phyloP scores from a whole-genome alignment of 2,329 filamentous ascomycete species.

The Blumeriella jaapii region DNA sequence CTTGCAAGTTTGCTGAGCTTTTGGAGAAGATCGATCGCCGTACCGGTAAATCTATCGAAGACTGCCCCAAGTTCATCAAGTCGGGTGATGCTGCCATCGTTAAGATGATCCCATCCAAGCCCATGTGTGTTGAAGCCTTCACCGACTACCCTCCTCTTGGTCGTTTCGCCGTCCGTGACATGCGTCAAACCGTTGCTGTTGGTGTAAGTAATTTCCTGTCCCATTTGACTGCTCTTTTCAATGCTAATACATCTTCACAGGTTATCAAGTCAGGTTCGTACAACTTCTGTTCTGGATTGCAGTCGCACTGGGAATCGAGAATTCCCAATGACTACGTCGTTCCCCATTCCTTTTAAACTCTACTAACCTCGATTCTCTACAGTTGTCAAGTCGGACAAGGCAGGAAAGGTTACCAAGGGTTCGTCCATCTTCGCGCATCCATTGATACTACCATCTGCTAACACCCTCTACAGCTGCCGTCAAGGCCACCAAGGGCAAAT shows the following conservation, averaged over 20 bases:
- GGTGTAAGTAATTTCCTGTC: constrained; percentile 93
- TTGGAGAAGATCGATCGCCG: constrained; percentile 99
- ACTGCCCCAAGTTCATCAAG: constrained; percentile 99
- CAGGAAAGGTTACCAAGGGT: constrained; percentile 28
- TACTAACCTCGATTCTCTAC: no score
- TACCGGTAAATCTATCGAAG: constrained; percentile 95
- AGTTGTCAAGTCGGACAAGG: constrained; percentile 27
- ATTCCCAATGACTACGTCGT: no score
- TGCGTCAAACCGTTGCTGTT: constrained; percentile 81
- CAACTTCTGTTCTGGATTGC: no score
- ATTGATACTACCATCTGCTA: background rate
- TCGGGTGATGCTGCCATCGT: constrained; percentile 99
- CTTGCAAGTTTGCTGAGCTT: constrained; percentile 99
- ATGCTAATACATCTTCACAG: constrained; percentile 59
- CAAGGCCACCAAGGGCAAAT: constrained; percentile 31
- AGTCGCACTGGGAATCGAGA: no score
- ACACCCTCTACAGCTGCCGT: constrained; percentile 28
- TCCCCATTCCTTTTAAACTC: no score
- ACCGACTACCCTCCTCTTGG: constrained; percentile 98
- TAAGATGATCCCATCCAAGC: constrained; percentile 99
- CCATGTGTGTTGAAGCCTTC: constrained; percentile 99
- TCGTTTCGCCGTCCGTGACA: constrained; percentile 98
- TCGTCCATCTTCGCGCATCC: background rate
- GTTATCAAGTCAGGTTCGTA: no score
- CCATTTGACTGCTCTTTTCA: no score